phyloP scores from a whole-genome alignment of 2,329 filamentous ascomycete species.

The Xylaria sp. region DNA sequence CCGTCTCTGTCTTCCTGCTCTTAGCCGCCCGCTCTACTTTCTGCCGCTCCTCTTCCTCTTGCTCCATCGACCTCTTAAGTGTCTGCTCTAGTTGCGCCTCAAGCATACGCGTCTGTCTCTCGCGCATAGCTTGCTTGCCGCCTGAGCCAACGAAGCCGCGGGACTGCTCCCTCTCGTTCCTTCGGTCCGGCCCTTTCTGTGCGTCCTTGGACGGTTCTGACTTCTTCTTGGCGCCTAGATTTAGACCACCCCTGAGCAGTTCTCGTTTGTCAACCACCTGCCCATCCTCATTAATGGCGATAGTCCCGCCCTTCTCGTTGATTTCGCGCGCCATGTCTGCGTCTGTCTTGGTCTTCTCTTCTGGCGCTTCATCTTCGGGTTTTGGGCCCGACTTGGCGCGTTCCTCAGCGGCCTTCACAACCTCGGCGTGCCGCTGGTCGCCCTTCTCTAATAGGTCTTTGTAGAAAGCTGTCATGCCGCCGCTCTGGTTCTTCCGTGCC shows the following conservation, averaged over 20 bases:
- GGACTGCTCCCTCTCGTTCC: conserved; percentile 40
- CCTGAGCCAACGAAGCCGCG: conserved; percentile 50
- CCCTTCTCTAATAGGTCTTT: conserved; percentile 73
- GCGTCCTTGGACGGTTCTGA: conserved; percentile 45
- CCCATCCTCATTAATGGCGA: conserved; percentile 81
- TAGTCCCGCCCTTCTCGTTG: conserved; percentile 63
- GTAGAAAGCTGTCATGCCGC: conserved; percentile 82
- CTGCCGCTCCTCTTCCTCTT: conserved; percentile 68
- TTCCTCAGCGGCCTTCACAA: conserved; percentile 69
- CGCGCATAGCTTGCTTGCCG: conserved; percentile 70
- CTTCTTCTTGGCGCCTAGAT: conserved; percentile 70
- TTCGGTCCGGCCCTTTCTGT: conserved; percentile 37
- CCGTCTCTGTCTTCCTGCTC: conserved; percentile 76
- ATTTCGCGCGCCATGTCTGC: conserved; percentile 71
- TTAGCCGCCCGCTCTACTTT: conserved; percentile 70
- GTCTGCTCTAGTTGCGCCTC: conserved; percentile 77
- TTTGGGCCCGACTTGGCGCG: conserved; percentile 50
- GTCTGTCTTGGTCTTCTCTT: conserved; percentile 58
- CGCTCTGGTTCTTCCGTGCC: conserved; percentile 65
- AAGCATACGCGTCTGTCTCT: conserved; percentile 79
- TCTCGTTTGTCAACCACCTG: conserved; percentile 86
- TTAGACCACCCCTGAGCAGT: conserved; percentile 75
- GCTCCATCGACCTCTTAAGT: conserved; percentile 72
- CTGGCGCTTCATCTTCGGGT: conserved; percentile 42
- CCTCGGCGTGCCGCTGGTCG: conserved; percentile 72